Conservation (phyloP, 164 flowering plant genomes). For the Magnolia changhungtana region DNA sequence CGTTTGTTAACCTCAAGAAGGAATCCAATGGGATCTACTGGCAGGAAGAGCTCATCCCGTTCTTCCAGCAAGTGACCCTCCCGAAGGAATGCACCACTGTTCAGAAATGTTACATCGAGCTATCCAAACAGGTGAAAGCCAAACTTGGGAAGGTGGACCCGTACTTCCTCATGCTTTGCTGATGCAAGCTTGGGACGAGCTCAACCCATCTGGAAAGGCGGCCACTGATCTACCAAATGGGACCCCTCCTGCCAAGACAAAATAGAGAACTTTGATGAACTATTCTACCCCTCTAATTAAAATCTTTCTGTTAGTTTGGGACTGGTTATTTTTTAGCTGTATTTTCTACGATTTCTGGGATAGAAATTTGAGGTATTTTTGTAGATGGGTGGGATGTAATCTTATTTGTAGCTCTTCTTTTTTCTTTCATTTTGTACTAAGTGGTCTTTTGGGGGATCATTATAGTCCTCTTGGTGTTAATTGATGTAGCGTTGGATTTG, state of each 20-base stretch:
- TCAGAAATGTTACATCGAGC: constrained; percentile 63
- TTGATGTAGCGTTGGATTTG: too few species aligned
- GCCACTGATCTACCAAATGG: constrained; percentile 29
- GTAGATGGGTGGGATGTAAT: neutral
- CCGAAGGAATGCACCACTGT: constrained; percentile 64
- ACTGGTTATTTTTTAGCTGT: neutral
- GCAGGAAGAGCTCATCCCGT: constrained; percentile 79
- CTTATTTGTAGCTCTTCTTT: neutral
- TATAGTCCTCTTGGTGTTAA: too few species aligned
- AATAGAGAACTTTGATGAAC: constrained; percentile 3
- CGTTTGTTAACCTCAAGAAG: constrained; percentile 66
- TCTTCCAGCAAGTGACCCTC: constrained; percentile 54
- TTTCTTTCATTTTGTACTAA: neutral
- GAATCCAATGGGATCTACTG: constrained; percentile 73
- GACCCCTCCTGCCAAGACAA: constrained; percentile 8
- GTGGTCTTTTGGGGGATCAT: neutral
- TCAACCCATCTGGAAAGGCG: constrained; percentile 41
- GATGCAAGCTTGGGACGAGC: constrained; percentile 85
- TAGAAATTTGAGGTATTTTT: neutral
- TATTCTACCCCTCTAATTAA: neutral
- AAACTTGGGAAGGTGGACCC: constrained; percentile 65
- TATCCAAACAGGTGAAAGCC: constrained; percentile 59
- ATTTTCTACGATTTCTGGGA: neutral
- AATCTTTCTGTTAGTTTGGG: neutral
- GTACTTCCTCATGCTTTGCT: constrained; percentile 64